Evolutionary conservation across 2,329 filamentous ascomycete species (phyloP).

Genomic region (Cylindrodendrum hubeiense): DNA sequence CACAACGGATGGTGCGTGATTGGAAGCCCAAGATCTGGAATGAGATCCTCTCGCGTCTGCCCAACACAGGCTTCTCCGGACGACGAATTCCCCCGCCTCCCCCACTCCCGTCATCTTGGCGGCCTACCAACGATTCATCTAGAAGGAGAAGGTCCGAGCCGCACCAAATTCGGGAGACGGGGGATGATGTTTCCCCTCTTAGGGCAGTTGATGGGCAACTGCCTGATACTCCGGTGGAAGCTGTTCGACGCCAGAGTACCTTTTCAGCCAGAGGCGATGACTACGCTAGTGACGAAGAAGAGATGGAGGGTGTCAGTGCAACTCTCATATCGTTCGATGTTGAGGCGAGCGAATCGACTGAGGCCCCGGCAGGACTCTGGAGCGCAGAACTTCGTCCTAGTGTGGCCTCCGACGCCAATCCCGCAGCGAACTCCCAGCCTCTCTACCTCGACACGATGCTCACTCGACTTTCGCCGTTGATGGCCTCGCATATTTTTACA

Average conservation of each 20-base stretch:
- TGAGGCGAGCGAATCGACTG: conserved; percentile 66
- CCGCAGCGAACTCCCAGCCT: conserved; percentile 42
- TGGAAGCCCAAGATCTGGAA: conserved; percentile 54
- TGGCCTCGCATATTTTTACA: conserved; percentile 61
- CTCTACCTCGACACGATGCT: conserved; percentile 63
- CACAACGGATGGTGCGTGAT: conserved; percentile 53
- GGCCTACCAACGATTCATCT: conserved; percentile 24
- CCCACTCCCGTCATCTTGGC: conserved; percentile 36
- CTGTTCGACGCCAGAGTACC: conserved; percentile 58
- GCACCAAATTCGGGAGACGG: conserved; percentile 37
- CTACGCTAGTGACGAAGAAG: conserved; percentile 68
- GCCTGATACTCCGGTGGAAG: conserved; percentile 47
- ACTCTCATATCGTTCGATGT: conserved; percentile 73
- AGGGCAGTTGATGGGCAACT: conserved; percentile 48
- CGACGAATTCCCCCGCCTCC: conserved; percentile 32
- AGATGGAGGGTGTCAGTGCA: conserved; percentile 65
- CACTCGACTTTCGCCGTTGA: conserved; percentile 62
- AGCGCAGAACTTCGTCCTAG: conserved; percentile 70
- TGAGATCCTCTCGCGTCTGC: conserved; percentile 55
- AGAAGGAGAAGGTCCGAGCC: conserved; percentile 33
- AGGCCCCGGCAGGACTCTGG: conserved; percentile 66
- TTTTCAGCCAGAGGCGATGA: conserved; percentile 64
- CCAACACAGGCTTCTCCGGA: conserved; percentile 51
- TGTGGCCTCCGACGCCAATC: conserved; percentile 48
- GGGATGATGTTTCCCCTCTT: conserved; percentile 41